Base-by-base conservation (phyloP, 176 grass and related monocot species). In the Rhynchospora breviuscula region DNA sequence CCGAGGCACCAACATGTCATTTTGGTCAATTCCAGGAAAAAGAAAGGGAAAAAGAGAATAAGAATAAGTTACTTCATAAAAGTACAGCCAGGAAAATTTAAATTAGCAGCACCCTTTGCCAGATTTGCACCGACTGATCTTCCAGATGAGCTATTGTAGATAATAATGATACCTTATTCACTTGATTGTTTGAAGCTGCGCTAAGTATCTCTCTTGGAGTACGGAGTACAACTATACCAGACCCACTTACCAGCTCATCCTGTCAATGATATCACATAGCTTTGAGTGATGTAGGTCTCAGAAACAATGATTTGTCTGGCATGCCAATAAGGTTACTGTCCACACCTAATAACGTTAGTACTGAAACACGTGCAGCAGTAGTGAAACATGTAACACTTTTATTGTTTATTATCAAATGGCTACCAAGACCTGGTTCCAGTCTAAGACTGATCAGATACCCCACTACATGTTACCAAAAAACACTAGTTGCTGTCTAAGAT, bases 171-270 rank as follows among this genome's bases (percentile, higher is more conserved):
- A 99, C 97, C 89, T 93, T 99, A 67, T 84, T 86, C 75, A 79
- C 90, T 84, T 91, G 88, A 66, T 89, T 93, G 21, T 60, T 85
- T 87, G 88, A 86, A 82, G 87, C 86, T 62, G 89, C 57, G 65
- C 76, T 51, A 77, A 89, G 89, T 73, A 87, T 90, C 62, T 89
- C 89, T 87, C 73, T 92, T 87, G 93, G 88, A 62, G 85, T 89
- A 47, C 90, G 88, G 15, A 93, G 45, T 63, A 99, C 85, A 68
- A 96, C 86, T 26, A 89, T 96, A 89, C 97, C 93, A 80, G 89
- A 87, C 70, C 91, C 96, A 79, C 89, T 93, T 84, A 85, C 85
- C 31, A 89, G 82, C 22, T 92, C 84, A 63, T 80, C 86, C 92
- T 98, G 84, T 49, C 60, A 93, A 79, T 86, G 10, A 52, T 52